These are phyloP conservation scores for Colletotrichum paranaense DNA, from an alignment of 2,329 filamentous ascomycete genomes.

Conservation along the genomic window DNA sequence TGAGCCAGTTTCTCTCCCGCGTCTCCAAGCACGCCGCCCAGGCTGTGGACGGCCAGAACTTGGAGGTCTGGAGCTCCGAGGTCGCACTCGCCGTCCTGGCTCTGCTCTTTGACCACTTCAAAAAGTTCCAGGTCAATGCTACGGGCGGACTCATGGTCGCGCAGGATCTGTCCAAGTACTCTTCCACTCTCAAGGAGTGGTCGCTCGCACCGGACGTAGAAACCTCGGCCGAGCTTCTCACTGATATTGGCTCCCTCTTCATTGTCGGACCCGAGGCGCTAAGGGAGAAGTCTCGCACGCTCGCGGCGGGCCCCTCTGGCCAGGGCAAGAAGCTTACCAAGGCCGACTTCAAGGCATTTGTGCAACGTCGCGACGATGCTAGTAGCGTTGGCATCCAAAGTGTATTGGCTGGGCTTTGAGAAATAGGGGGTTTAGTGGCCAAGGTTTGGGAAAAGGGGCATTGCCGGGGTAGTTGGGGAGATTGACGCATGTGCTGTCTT, in stretches of 20 bases:
- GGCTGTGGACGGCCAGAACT: slow-evolving; percentile 85
- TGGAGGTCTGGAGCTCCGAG: slow-evolving; percentile 85
- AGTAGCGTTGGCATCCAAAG: slow-evolving; percentile 84
- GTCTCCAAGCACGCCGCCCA: slow-evolving; percentile 71
- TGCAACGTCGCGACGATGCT: slow-evolving; percentile 86
- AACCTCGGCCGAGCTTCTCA: slow-evolving; percentile 82
- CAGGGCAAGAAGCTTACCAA: slow-evolving; percentile 69
- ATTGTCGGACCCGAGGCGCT: slow-evolving; percentile 88
- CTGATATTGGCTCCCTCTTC: slow-evolving; percentile 95
- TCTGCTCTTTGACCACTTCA: slow-evolving; percentile 91
- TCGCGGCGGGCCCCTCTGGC: slow-evolving; percentile 55
- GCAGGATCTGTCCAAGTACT: slow-evolving; percentile 95
- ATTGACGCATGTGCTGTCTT: not conserved
- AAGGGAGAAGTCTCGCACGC: slow-evolving; percentile 74
- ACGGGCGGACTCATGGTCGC: slow-evolving; percentile 95
- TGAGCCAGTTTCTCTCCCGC: slow-evolving; percentile 82
- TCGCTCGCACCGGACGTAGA: slow-evolving; percentile 76
- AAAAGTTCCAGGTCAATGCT: slow-evolving; percentile 92
- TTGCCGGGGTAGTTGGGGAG: not conserved
- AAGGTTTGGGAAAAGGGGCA: not conserved
- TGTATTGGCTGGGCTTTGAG: slow-evolving; percentile 74
- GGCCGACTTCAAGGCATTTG: slow-evolving; percentile 84
- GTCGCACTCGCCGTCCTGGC: slow-evolving; percentile 82
- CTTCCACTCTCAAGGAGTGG: slow-evolving; percentile 87
- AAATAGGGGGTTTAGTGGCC: not conserved